These are phyloP conservation scores for Rheum nobile DNA, from an alignment of 148 eudicot species.

Conservation along the genomic window DNA sequence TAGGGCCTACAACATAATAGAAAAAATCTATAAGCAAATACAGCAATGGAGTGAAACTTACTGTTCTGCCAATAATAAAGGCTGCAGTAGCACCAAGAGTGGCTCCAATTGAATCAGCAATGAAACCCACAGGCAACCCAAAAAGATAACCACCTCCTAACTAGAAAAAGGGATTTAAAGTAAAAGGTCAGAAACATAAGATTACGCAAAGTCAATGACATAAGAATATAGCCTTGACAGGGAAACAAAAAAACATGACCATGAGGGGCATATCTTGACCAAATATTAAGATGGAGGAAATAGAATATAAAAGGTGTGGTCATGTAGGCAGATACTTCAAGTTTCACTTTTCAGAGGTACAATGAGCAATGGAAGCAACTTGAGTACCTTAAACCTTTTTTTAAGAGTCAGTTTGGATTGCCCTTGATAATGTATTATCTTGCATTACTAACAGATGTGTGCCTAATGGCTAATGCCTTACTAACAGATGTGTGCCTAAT, in stretches of 20 bases:
- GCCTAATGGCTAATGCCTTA: background rate
- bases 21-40: background rate
- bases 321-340: background rate
- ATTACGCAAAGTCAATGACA: background rate
- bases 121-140: conserved; percentile 84
- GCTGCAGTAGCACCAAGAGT: conserved; percentile 83
- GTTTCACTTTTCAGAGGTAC: background rate
- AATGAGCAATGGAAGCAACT: background rate
- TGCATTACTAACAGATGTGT: background rate
- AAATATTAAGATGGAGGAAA: background rate
- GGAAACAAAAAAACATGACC: background rate
- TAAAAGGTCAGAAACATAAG: background rate
- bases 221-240: background rate
- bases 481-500: background rate
- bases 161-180: conserved; percentile 21
- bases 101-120: conserved; percentile 91
- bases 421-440: background rate
- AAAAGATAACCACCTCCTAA: conserved; percentile 97
- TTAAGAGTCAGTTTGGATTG: background rate
- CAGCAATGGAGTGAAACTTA: conserved; percentile 25
- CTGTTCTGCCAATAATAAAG: conserved; percentile 88
- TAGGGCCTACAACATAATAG: background rate
- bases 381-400: background rate
- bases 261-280: background rate
- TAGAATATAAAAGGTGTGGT: background rate